phyloP scores from a whole-genome alignment of 164 flowering plant genomes.

The Vitis labrusca region DNA sequence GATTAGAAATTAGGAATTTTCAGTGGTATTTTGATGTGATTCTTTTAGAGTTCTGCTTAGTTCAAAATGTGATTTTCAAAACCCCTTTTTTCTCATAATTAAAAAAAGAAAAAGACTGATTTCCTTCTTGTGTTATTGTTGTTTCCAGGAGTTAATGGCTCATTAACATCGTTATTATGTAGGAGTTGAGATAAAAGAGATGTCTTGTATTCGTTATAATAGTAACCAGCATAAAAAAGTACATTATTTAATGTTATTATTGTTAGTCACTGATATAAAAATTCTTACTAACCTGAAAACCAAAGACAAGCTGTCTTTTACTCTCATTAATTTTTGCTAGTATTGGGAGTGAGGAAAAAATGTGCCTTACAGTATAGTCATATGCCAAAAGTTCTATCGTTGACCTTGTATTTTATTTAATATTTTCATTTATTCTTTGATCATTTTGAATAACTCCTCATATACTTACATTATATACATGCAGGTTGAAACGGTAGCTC shows the following conservation, averaged over 20 bases:
- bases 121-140: not conserved
- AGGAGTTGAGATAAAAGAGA: not conserved
- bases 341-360: no score
- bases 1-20: not conserved
- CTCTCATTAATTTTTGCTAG: no score
- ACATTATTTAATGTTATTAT: no score
- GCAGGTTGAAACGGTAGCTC: conserved; percentile 99
- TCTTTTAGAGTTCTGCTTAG: not conserved
- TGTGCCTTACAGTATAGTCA: no score
- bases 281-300: no score
- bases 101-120: no score
- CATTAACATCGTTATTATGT: not conserved
- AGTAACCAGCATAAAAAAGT: no score
- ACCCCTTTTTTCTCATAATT: not conserved
- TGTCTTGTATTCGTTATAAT: no score
- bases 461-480: conserved; percentile 10
- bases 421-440: not conserved
- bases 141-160: not conserved
- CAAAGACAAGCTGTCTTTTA: no score
- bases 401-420: not conserved
- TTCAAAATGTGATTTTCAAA: not conserved
- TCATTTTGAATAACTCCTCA: not conserved
- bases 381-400: no score
- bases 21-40: not conserved
- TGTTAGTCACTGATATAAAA: no score